Conservation (phyloP, 2,329 filamentous ascomycete species). For the Cladosporium austrohemisphaericum region DNA sequence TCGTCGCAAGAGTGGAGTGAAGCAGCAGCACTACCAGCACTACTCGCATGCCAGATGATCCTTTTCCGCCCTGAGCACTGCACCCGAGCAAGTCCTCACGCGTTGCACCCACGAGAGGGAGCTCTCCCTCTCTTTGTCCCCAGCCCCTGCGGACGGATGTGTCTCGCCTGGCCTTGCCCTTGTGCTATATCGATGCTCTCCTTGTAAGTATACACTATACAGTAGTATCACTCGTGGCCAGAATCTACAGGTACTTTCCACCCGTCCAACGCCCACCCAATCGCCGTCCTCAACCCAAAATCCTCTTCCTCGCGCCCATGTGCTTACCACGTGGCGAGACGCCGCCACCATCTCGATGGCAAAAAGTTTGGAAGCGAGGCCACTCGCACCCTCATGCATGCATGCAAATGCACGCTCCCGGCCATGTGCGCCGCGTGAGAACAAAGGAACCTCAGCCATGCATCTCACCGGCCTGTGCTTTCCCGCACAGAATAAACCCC, state of each 20-base stretch:
- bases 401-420: background rate
- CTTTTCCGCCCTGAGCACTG: background rate
- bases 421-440: background rate
- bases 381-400: background rate
- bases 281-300: background rate
- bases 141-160: too few species aligned
- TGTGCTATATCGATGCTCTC: too few species aligned
- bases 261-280: background rate
- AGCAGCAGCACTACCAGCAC: too few species aligned
- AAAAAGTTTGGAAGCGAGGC: slow-evolving; percentile 2
- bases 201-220: too few species aligned
- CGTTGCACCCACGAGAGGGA: background rate
- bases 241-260: background rate
- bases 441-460: background rate
- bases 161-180: slow-evolving; percentile 1
- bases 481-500: background rate
- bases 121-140: slow-evolving; percentile 1
- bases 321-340: slow-evolving; percentile 2
- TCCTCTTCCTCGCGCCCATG: background rate
- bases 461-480: slow-evolving; percentile 1
- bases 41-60: too few species aligned
- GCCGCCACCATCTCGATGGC: background rate
- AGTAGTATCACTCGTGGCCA: background rate
- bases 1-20: background rate
- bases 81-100: slow-evolving; percentile 1